Percentiles rank a stretch among this genome's conserved stretches.
Evolutionary conservation across 345 rosid species (phyloP).

Genomic region (Cardamine chenopodiifolia): DNA sequence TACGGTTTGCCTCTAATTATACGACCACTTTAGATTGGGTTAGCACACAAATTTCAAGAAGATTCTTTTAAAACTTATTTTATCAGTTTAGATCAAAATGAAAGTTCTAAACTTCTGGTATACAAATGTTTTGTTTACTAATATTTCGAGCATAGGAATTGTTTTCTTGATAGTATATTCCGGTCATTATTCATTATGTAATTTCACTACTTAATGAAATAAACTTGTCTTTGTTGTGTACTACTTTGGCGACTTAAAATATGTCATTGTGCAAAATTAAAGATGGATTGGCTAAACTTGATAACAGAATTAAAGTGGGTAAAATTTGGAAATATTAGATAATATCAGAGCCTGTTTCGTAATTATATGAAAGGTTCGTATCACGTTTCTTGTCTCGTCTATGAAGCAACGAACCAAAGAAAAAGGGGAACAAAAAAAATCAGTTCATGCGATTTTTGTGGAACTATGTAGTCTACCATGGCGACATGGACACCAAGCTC

Average conservation of each 20-base stretch:
- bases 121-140: neutral
- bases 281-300: neutral
- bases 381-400: conserved; percentile 12
- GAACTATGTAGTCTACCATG: conserved; percentile 49
- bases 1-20: conserved; percentile 72
- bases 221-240: neutral
- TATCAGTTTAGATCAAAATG: neutral
- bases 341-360: neutral
- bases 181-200: neutral
- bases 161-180: neutral
- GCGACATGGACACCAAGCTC: conserved; percentile 66
- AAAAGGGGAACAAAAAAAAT: neutral
- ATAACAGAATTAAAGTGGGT: neutral
- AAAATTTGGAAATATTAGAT: neutral
- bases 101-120: neutral
- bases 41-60: neutral
- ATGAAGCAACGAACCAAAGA: conserved; percentile 22
- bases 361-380: neutral
- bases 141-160: neutral
- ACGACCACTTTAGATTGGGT: conserved; percentile 46
- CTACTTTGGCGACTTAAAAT: neutral
- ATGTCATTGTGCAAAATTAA: conserved; percentile 1
- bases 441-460: conserved; percentile 1
- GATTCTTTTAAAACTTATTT: neutral
- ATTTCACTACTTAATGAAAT: neutral